Evolutionary conservation across 1,139 yeast genomes (phyloP).

Genomic region (Scheffersomyces segobiensis): DNA sequence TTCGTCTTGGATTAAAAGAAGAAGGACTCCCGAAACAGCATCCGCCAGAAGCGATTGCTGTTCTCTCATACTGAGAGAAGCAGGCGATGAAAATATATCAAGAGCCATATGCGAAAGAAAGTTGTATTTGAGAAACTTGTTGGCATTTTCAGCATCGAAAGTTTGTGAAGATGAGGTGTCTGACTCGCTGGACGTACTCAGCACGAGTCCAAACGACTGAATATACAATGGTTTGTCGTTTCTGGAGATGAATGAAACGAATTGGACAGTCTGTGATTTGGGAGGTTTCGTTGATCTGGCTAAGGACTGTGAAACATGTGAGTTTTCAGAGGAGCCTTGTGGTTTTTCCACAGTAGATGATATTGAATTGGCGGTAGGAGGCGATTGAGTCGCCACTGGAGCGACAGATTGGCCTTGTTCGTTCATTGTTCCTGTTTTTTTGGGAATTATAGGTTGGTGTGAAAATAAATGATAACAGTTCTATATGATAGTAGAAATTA

Average conservation of each 20-base stretch:
- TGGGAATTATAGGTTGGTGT: not conserved
- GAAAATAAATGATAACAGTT: too few species aligned
- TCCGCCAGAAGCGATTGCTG: constrained; percentile 34
- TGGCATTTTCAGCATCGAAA: constrained; percentile 38
- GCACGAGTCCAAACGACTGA: constrained; percentile 50
- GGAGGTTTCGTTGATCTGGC: not conserved
- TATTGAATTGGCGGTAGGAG: not conserved
- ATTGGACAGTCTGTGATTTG: constrained; percentile 26
- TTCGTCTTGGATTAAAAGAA: constrained; percentile 62
- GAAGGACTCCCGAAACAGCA: constrained; percentile 29
- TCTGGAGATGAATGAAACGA: constrained; percentile 55
- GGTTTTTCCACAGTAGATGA: not conserved
- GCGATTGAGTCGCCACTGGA: not conserved
- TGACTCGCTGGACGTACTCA: constrained; percentile 56
- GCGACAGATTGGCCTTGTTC: not conserved
- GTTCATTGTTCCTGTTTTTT: not conserved
- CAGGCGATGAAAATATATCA: constrained; percentile 60
- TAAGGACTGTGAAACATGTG: not conserved
- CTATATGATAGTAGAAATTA: too few species aligned
- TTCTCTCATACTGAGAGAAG: constrained; percentile 39
- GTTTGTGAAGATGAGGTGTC: constrained; percentile 61
- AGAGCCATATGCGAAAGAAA: constrained; percentile 68
- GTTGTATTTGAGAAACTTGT: constrained; percentile 56
- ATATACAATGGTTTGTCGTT: constrained; percentile 62
- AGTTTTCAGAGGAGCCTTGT: not conserved